Conservation (phyloP, 108 stramenopile species). For the Seminavis robusta region DNA sequence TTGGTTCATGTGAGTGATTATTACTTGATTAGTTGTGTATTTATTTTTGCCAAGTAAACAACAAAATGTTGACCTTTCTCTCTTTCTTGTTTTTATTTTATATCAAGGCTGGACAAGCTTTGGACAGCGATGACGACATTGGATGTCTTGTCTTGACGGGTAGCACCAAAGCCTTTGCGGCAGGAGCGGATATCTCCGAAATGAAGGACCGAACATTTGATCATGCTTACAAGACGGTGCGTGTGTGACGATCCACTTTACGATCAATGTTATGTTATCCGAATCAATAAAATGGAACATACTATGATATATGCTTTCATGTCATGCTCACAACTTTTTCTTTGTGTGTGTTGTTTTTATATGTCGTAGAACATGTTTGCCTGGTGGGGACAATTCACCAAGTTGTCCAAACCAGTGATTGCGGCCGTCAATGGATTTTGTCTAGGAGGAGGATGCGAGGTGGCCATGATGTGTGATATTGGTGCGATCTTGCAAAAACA, state of each 20-base stretch:
- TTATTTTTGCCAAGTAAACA: too few species aligned
- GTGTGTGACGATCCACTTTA: conserved; percentile 4
- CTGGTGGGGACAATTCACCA: conserved; percentile 84
- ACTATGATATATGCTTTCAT: neutral
- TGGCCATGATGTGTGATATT: conserved; percentile 99
- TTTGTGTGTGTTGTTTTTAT: too few species aligned
- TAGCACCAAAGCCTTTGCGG: conserved; percentile 92
- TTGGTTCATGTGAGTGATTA: too few species aligned
- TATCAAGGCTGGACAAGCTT: conserved; percentile 66
- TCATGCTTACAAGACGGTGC: conserved; percentile 60
- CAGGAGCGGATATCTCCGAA: conserved; percentile 96
- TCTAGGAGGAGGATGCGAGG: conserved; percentile 97
- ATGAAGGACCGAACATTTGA: conserved; percentile 83
- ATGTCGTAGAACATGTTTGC: conserved; percentile 90
- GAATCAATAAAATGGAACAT: neutral
- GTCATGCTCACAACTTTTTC: neutral
- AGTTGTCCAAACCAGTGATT: conserved; percentile 81
- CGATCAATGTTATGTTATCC: too few species aligned
- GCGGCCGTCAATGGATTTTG: conserved; percentile 98
- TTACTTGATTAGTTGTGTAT: too few species aligned
- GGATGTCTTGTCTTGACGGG: conserved; percentile 96
- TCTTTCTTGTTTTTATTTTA: too few species aligned
- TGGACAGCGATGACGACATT: conserved; percentile 75
- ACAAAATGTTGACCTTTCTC: too few species aligned
- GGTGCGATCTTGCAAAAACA: too few species aligned